These are phyloP conservation scores for Gynochthodes officinalis DNA, from an alignment of 257 asterid species.

Conservation along the genomic window DNA sequence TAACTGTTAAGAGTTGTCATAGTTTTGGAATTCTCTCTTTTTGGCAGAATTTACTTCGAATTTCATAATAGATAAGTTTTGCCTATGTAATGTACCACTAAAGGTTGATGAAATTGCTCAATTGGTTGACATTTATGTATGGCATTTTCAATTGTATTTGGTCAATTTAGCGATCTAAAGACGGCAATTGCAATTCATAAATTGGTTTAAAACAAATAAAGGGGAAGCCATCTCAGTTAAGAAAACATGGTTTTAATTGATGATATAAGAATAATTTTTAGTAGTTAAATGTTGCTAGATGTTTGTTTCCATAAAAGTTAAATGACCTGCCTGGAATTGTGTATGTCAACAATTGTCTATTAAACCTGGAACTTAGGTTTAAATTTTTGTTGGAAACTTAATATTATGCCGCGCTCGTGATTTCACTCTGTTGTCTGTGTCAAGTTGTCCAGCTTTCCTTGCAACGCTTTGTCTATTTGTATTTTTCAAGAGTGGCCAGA, in stretches of 20 bases:
- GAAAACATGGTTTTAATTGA: neutral
- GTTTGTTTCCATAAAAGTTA: neutral
- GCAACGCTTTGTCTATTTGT: neutral
- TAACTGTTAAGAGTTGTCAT: neutral
- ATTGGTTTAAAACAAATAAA: neutral
- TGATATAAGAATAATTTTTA: neutral
- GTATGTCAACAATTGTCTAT: neutral
- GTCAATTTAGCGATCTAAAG: neutral
- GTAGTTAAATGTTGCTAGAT: neutral
- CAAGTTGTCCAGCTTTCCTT: neutral
- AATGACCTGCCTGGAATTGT: neutral
- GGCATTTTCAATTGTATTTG: neutral
- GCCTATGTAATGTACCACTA: neutral
- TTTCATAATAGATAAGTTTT: neutral
- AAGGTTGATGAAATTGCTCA: conserved; percentile 3
- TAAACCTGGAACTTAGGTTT: neutral
- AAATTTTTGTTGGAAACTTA: neutral
- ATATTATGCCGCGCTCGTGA: neutral
- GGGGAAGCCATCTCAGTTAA: neutral
- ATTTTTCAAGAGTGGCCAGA: conserved; percentile 90
- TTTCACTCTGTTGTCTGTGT: neutral
- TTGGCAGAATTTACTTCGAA: neutral
- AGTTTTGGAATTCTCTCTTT: neutral
- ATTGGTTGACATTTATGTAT: neutral
- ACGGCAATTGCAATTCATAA: neutral